Percentiles rank a stretch among this genome's conserved stretches.
Evolutionary conservation across 805 yeast species (phyloP).

Genomic region (Suhomyces faveliae): DNA sequence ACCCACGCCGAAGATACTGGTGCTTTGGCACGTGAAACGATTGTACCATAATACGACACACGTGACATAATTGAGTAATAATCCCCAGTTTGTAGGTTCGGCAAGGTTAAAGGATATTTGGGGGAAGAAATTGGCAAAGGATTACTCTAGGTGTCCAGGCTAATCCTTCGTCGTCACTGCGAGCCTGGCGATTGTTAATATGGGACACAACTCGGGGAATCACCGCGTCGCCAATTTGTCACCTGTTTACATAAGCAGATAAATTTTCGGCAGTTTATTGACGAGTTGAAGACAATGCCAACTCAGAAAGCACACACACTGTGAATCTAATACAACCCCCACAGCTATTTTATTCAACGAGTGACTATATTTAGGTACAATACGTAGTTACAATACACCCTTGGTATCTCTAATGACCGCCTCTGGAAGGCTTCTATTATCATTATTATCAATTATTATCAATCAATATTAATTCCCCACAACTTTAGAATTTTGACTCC

Average conservation of each 20-base stretch:
- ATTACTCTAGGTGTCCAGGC: background rate
- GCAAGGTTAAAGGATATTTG: too few relatives aligned
- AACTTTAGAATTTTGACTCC: background rate
- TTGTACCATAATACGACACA: background rate
- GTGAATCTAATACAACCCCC: background rate
- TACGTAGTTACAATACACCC: background rate
- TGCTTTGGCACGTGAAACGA: background rate
- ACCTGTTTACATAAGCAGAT: background rate
- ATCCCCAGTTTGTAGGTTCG: too few relatives aligned
- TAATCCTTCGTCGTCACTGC: background rate
- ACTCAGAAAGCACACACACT: background rate
- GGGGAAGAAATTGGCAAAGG: background rate
- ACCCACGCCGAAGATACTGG: background rate
- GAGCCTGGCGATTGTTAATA: background rate
- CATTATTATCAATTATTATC: too few relatives aligned
- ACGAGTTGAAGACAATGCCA: background rate
- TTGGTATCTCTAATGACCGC: too few relatives aligned
- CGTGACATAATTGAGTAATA: background rate
- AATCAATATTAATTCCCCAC: too few relatives aligned
- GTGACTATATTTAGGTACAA: background rate
- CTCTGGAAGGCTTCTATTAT: too few relatives aligned
- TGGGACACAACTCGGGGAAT: background rate
- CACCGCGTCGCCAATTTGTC: background rate
- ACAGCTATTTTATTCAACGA: background rate
- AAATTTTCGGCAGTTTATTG: background rate